Base-by-base conservation (phyloP, 495 filamentous ascomycete species). In the Stereocaulon alpinum region DNA sequence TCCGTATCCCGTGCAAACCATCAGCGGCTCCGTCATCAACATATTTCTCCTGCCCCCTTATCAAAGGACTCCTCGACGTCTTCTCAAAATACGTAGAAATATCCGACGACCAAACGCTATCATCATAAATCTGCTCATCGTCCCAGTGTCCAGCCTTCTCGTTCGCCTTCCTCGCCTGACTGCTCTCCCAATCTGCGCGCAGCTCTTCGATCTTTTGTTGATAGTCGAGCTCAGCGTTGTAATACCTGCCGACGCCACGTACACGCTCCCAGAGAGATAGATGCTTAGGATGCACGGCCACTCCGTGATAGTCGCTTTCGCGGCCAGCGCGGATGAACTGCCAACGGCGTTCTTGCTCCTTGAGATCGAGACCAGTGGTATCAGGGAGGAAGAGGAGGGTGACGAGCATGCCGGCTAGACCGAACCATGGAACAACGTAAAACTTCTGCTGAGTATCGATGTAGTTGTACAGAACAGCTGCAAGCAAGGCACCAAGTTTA, bases 321-420 rank as follows among this genome's bases (percentile, higher is more conserved):
- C 81, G 82, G 62, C 89, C 88, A 0, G 80, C 72, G 42, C 88
- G 83, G 68, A 96, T 84, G 70, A 80, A 95, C 44, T 76, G 68
- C 87, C 88, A 96, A 59, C 90, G 82, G 49, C 89, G 86, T 72
- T 96, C 91, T 72, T 95, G 90, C 71, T 96, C 91, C 77, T 93
- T 92, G 50, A 96, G 81, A 65, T 95, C 90, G 14, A 95, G 83
- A 48, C 91, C 90, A 12, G 91, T 96, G 63, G 91, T 96, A 67
- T 95, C 90, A 3, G 91, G 91, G 3, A 95, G 83, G 79, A 89
- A 96, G 57, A 92, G 56, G 51, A 71, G 79, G 12, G 89, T 95
- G 41, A 94, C 65, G 22, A 94, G 30, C 72, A 88, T 85, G 65
- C 91, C 91, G 6, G 73, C 82, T 5, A 95, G 83, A 67, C 89